phyloP scores from a whole-genome alignment of 768 basidiomycete species.

The Fomitopsis serialis region DNA sequence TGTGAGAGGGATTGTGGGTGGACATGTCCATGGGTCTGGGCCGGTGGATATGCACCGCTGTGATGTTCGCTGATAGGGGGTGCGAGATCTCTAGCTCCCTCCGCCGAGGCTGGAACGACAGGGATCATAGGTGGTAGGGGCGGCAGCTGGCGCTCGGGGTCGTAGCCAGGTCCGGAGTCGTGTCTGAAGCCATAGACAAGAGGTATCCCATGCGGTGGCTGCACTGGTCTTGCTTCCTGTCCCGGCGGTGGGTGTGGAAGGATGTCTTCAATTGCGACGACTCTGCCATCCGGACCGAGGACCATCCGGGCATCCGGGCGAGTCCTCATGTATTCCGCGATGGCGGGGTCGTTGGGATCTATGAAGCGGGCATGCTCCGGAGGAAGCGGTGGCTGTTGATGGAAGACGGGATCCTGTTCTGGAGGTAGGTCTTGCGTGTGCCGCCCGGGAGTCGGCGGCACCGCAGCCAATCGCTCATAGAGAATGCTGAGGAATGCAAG shows the following conservation, averaged over 20 bases:
- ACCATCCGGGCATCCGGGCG: constrained; percentile 43
- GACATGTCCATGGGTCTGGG: constrained; percentile 31
- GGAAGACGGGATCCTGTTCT: constrained; percentile 20
- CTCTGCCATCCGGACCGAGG: constrained; percentile 43
- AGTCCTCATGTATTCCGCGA: constrained; percentile 45
- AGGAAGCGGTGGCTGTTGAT: constrained; percentile 19
- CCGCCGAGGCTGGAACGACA: constrained; percentile 13
- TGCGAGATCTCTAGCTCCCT: constrained; percentile 10
- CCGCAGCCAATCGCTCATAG: constrained; percentile 68
- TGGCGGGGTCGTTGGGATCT: constrained; percentile 42
- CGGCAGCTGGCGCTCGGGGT: constrained; percentile 20
- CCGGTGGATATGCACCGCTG: constrained; percentile 8
- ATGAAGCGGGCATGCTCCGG: constrained; percentile 14
- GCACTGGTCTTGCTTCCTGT: constrained; percentile 11
- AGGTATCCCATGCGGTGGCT: constrained; percentile 21
- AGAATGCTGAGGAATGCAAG: constrained; percentile 45
- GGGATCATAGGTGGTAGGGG: constrained; percentile 22
- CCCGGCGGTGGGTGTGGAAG: constrained; percentile 21
- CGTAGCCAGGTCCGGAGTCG: constrained; percentile 21
- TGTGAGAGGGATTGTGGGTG: constrained; percentile 38
- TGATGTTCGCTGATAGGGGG: constrained; percentile 16
- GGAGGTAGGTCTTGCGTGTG: constrained; percentile 21
- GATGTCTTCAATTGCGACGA: constrained; percentile 45
- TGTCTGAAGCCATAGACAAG: constrained; percentile 20
- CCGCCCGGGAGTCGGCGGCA: constrained; percentile 48